Percentiles rank a stretch among this genome's conserved stretches.
These are phyloP conservation scores for Poteriospumella lacustris DNA, from an alignment of 108 stramenopile genomes.

Conservation along the genomic window DNA sequence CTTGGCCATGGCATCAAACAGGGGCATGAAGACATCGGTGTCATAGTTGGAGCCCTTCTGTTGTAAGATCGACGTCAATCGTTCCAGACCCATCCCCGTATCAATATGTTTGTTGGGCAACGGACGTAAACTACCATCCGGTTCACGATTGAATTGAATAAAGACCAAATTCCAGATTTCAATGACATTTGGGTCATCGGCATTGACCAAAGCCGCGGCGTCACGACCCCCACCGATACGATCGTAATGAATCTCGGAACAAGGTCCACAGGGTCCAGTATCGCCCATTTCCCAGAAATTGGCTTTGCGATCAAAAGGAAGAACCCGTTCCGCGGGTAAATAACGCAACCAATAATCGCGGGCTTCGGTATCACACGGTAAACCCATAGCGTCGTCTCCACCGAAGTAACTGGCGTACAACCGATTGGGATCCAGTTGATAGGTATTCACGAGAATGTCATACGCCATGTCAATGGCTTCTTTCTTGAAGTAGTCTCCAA, in stretches of 20 bases:
- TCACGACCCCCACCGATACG: constrained; percentile 37
- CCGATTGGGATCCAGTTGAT: constrained; percentile 42
- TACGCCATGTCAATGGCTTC: constrained; percentile 53
- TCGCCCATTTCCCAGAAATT: constrained; percentile 61
- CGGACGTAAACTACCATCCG: constrained; percentile 19
- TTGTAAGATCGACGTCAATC: constrained; percentile 44
- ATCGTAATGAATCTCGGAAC: constrained; percentile 54
- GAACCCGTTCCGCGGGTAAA: constrained; percentile 49
- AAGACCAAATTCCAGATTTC: constrained; percentile 58
- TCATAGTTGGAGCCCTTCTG: constrained; percentile 47
- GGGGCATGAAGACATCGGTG: constrained; percentile 44
- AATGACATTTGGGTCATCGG: constrained; percentile 50
- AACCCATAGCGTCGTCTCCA: constrained; percentile 47
- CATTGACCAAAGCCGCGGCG: constrained; percentile 28
- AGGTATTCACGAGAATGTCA: constrained; percentile 43
- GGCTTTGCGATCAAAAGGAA: constrained; percentile 48
- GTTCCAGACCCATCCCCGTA: constrained; percentile 50
- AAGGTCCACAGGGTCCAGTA: constrained; percentile 52
- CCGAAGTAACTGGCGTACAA: constrained; percentile 58
- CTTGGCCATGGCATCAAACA: constrained; percentile 38
- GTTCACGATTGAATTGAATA: constrained; percentile 52
- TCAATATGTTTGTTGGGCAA: constrained; percentile 55
- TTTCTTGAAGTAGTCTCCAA: constrained; percentile 35
- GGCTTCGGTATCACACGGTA: constrained; percentile 49
- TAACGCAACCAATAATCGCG: constrained; percentile 48